Evolutionary conservation across 768 basidiomycete genomes (phyloP).

Genomic region (Tricholoma furcatifolium): DNA sequence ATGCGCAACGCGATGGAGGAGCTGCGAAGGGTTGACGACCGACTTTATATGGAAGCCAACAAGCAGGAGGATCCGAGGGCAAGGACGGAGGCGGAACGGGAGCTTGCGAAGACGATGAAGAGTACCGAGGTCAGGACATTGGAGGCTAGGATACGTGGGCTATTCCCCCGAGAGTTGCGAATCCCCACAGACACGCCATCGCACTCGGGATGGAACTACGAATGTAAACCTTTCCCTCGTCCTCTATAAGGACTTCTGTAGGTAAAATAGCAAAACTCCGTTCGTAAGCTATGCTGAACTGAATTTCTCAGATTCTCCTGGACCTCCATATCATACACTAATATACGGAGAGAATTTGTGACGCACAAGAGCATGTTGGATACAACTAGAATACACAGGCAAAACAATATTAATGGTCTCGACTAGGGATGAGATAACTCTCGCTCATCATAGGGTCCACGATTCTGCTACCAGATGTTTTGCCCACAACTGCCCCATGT

Average conservation of each 20-base stretch:
- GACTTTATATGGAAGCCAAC: conserved; percentile 70
- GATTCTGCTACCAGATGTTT: conserved; percentile 48
- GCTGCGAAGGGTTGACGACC: conserved; percentile 57
- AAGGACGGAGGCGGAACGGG: conserved; percentile 54
- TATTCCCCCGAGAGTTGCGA: conserved; percentile 87
- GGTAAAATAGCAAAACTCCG: conserved; percentile 9
- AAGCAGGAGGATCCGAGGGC: conserved; percentile 72
- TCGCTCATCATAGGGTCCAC: conserved; percentile 31
- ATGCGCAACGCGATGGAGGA: conserved; percentile 88
- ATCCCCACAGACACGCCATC: conserved; percentile 86
- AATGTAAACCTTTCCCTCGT: conserved; percentile 71
- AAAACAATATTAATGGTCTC: conserved; percentile 16
- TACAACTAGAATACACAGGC: conserved; percentile 4
- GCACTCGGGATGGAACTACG: conserved; percentile 80
- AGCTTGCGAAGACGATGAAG: conserved; percentile 59
- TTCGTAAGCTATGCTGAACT: neutral
- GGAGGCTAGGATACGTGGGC: conserved; percentile 74
- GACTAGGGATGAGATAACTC: conserved; percentile 10
- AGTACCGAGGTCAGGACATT: conserved; percentile 65
- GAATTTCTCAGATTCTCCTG: too few relatives aligned
- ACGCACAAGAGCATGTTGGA: neutral
- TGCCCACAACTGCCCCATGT: conserved; percentile 72
- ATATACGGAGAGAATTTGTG: too few relatives aligned
- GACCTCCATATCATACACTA: too few relatives aligned
- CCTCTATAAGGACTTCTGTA: conserved; percentile 36